Evolutionary conservation across 2,329 filamentous ascomycete species (phyloP).

Genomic region (Penicillium thymicola): DNA sequence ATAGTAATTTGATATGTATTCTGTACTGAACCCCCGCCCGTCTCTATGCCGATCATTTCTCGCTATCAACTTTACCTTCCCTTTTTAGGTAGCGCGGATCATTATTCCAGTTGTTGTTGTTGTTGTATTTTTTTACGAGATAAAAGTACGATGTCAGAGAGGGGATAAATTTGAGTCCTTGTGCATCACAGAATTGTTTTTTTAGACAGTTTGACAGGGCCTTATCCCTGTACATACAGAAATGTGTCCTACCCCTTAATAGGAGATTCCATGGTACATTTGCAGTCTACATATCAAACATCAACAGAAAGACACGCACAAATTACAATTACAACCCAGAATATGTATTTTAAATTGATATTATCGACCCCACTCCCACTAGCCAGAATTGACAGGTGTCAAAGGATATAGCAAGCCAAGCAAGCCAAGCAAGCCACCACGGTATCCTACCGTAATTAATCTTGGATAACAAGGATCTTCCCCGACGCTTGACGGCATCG

Average conservation of each 20-base stretch:
- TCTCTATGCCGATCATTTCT: neutral
- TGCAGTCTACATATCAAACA: no score
- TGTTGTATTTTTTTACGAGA: neutral
- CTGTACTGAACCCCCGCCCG: neutral
- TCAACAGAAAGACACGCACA: neutral
- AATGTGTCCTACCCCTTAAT: neutral
- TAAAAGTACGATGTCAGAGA: conserved; percentile 12
- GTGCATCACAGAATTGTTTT: neutral
- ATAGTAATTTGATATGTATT: neutral
- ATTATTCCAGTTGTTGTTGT: neutral
- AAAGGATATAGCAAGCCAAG: neutral
- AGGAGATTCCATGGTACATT: neutral
- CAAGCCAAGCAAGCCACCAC: conserved; percentile 5
- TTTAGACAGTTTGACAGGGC: neutral
- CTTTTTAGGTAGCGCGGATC: neutral
- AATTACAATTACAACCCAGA: neutral
- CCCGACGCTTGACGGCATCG: neutral
- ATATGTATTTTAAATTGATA: neutral
- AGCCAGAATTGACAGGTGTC: conserved; percentile 7
- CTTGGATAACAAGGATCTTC: neutral
- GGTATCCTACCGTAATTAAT: neutral
- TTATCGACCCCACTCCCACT: neutral
- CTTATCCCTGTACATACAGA: neutral
- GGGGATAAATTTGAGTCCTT: neutral
- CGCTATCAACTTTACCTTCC: neutral